These are phyloP conservation scores for Acacia pycnantha DNA, from an alignment of 331 rosid species.

Conservation along the genomic window DNA sequence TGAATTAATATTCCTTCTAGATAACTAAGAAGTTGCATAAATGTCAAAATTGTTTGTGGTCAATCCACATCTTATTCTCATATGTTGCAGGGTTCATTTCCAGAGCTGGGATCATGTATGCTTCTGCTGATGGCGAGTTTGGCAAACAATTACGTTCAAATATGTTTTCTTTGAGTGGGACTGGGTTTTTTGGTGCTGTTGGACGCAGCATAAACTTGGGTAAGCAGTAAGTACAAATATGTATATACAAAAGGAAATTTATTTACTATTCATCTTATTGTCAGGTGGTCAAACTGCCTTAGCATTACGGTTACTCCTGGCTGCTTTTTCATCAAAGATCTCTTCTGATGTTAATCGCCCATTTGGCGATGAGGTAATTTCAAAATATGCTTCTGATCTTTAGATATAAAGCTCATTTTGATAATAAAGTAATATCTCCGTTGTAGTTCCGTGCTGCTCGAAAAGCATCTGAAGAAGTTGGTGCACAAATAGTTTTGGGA, in stretches of 20 bases:
- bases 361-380: slow-evolving; percentile 83
- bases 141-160: slow-evolving; percentile 60
- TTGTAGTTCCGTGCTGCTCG: slow-evolving; percentile 86
- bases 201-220: slow-evolving; percentile 93
- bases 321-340: slow-evolving; percentile 78
- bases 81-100: slow-evolving; percentile 67
- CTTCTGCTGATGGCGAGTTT: slow-evolving; percentile 44
- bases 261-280: slow-evolving; percentile 20
- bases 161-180: slow-evolving; percentile 83
- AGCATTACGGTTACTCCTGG: slow-evolving; percentile 83
- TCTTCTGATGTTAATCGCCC: slow-evolving; percentile 78
- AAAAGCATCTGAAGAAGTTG: slow-evolving; percentile 80
- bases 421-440: neutral
- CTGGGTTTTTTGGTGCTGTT: slow-evolving; percentile 79
- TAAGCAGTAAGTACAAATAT: slow-evolving; percentile 31
- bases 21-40: neutral
- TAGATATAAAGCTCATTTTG: neutral
- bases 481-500: slow-evolving; percentile 87
- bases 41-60: slow-evolving; percentile 19
- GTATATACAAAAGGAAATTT: neutral
- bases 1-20: neutral
- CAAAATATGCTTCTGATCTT: neutral
- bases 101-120: slow-evolving; percentile 98
- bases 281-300: slow-evolving; percentile 91
- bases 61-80: slow-evolving; percentile 55